phyloP scores from a whole-genome alignment of 2,329 filamentous ascomycete species.

The Cladophialophora exuberans region DNA sequence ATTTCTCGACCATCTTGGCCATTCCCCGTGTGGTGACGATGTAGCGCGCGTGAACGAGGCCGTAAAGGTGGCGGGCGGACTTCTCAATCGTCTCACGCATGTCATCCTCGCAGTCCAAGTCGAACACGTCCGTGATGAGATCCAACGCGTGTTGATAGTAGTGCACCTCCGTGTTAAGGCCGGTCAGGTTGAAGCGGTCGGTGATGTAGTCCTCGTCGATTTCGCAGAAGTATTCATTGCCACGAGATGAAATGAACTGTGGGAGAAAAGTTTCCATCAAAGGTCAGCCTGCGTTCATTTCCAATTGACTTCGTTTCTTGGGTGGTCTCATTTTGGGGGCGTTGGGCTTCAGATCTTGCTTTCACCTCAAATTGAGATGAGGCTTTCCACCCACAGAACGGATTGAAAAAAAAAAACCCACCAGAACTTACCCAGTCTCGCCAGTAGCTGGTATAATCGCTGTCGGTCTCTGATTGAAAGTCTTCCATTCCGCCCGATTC shows the following conservation, averaged over 20 bases:
- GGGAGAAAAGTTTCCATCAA: too few species aligned
- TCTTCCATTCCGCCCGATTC: constrained; percentile 74
- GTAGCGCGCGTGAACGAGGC: constrained; percentile 92
- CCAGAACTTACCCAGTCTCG: constrained; percentile 85
- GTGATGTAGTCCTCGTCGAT: constrained; percentile 99
- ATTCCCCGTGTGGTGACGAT: constrained; percentile 94
- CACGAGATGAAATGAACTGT: constrained; percentile 97
- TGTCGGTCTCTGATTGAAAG: constrained; percentile 96
- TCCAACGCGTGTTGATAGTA: constrained; percentile 99
- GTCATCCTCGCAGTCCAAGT: constrained; percentile 97
- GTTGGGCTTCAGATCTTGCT: neutral
- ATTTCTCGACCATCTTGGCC: constrained; percentile 99
- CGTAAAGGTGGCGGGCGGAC: constrained; percentile 92
- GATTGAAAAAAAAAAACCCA: too few species aligned
- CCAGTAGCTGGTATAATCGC: constrained; percentile 99
- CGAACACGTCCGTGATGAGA: constrained; percentile 96
- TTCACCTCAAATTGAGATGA: neutral
- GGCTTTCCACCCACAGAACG: too few species aligned
- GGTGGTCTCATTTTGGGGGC: too few species aligned
- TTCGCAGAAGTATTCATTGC: constrained; percentile 99
- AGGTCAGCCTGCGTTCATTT: too few species aligned
- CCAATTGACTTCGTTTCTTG: too few species aligned
- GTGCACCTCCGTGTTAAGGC: constrained; percentile 94
- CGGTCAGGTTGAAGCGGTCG: constrained; percentile 96
- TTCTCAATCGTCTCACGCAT: constrained; percentile 98